phyloP scores from a whole-genome alignment of 208 protist genomes.

The Trypanosoma boissoni region DNA sequence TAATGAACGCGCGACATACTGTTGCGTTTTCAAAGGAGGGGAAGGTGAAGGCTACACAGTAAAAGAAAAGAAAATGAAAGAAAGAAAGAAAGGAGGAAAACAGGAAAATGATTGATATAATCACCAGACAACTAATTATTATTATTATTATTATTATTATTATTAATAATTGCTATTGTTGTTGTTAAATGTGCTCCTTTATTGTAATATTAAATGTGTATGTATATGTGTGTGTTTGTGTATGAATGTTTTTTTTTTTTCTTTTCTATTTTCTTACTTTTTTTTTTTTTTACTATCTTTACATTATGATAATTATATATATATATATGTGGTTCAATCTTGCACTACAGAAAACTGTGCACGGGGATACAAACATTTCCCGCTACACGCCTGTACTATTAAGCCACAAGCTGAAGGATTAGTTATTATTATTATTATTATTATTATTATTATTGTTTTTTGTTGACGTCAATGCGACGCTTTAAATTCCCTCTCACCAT shows the following conservation, averaged over 20 bases:
- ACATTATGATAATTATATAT: not conserved
- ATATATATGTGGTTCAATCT: not conserved
- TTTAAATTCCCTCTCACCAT: no score
- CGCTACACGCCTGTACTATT: no score
- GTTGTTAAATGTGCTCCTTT: not conserved
- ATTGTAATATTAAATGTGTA: not conserved
- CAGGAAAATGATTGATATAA: not conserved
- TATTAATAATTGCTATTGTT: not conserved
- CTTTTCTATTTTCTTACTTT: not conserved
- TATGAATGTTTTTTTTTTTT: conserved; percentile 1
- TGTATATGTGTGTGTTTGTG: conserved; percentile 2
- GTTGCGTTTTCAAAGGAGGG: not conserved
- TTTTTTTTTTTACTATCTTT: not conserved
- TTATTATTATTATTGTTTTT: no score
- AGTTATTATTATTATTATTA: no score
- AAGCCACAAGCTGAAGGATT: no score
- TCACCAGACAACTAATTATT: not conserved
- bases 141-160: not conserved
- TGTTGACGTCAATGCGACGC: no score
- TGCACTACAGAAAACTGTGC: conserved; percentile 8
- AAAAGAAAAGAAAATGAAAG: not conserved
- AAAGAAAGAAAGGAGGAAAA: not conserved
- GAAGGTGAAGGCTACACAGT: not conserved
- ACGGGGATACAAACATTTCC: no score
- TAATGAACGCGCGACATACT: conserved; percentile 37